Percentiles rank a stretch among this genome's conserved stretches.
These are phyloP conservation scores for Fusarium sp. DNA, from an alignment of 2,329 filamentous ascomycete species.

Conservation along the genomic window DNA sequence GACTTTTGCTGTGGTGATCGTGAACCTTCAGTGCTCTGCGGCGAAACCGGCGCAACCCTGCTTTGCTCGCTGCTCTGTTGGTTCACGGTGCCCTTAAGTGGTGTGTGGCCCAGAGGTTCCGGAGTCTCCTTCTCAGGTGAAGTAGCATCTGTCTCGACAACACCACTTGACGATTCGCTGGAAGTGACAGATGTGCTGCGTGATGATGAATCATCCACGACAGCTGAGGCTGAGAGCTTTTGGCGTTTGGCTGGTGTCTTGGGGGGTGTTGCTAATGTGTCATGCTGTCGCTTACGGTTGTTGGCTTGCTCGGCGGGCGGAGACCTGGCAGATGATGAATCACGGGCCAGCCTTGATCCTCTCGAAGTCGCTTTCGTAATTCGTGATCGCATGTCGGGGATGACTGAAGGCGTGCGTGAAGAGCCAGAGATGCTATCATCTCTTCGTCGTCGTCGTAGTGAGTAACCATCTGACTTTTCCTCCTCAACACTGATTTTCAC, in stretches of 20 bases:
- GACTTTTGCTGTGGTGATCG: conserved; percentile 46
- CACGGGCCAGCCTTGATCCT: conserved; percentile 52
- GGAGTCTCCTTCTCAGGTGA: conserved; percentile 65
- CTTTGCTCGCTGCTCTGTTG: conserved; percentile 21
- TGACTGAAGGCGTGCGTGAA: conserved; percentile 70
- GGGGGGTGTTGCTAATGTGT: conserved; percentile 66
- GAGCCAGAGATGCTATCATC: conserved; percentile 64
- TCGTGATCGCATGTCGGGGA: conserved; percentile 67
- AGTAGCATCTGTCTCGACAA: conserved; percentile 60
- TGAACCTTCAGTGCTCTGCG: conserved; percentile 48
- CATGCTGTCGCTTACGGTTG: conserved; percentile 57
- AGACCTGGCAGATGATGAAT: conserved; percentile 51
- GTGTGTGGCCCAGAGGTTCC: conserved; percentile 53
- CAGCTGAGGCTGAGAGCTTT: conserved; percentile 52
- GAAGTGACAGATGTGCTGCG: conserved; percentile 56
- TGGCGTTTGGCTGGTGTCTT: conserved; percentile 67
- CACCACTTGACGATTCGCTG: conserved; percentile 47
- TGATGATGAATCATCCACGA: conserved; percentile 51
- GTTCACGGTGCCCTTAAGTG: conserved; percentile 34
- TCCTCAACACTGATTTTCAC: conserved; percentile 69
- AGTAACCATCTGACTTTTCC: conserved; percentile 63
- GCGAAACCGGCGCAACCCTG: conserved; percentile 49
- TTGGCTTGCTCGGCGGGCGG: conserved; percentile 46
- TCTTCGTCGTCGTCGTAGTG: conserved; percentile 66
- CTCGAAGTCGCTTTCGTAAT: conserved; percentile 59